Conservation (phyloP, 2,329 filamentous ascomycete genomes). For the Nigrospora osmanthi region DNA sequence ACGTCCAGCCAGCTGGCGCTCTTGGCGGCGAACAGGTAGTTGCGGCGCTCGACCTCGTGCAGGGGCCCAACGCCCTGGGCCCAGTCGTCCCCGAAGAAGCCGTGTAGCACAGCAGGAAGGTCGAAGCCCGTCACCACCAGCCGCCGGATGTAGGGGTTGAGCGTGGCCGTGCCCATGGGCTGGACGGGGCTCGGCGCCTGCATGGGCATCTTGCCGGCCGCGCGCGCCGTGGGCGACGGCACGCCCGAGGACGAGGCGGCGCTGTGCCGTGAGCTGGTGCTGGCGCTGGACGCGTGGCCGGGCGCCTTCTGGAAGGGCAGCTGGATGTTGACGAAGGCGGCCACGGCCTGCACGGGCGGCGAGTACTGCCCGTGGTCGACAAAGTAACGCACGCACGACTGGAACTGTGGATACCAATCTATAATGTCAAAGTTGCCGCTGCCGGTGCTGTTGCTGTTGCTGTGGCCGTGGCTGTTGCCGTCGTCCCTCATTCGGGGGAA, state of each 20-base stretch:
- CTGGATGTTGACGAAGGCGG: conserved; percentile 84
- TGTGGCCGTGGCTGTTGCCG: no score
- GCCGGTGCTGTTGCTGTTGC: not conserved
- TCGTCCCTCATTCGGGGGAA: not conserved
- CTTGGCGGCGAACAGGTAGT: conserved; percentile 93
- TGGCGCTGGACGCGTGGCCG: conserved; percentile 34
- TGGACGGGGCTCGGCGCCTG: conserved; percentile 6
- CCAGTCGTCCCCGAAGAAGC: conserved; percentile 97
- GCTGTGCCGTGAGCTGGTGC: conserved; percentile 20
- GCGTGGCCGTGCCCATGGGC: conserved; percentile 45
- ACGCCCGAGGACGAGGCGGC: conserved; percentile 25
- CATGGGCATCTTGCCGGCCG: conserved; percentile 18
- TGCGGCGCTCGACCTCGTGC: conserved; percentile 83
- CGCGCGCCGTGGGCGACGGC: conserved; percentile 16
- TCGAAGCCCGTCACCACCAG: conserved; percentile 91
- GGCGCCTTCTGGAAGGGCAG: conserved; percentile 70
- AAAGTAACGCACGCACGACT: conserved; percentile 86
- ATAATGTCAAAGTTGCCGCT: conserved; percentile 64
- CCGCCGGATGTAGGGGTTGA: conserved; percentile 84
- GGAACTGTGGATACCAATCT: conserved; percentile 87
- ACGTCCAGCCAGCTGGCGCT: conserved; percentile 83
- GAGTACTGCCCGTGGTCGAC: conserved; percentile 85
- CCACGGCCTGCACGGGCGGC: conserved; percentile 75
- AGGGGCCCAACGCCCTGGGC: conserved; percentile 68
- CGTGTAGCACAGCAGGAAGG: conserved; percentile 75